These are phyloP conservation scores for Penicillium sp. DNA, from an alignment of 2,329 filamentous ascomycete genomes.

Conservation along the genomic window DNA sequence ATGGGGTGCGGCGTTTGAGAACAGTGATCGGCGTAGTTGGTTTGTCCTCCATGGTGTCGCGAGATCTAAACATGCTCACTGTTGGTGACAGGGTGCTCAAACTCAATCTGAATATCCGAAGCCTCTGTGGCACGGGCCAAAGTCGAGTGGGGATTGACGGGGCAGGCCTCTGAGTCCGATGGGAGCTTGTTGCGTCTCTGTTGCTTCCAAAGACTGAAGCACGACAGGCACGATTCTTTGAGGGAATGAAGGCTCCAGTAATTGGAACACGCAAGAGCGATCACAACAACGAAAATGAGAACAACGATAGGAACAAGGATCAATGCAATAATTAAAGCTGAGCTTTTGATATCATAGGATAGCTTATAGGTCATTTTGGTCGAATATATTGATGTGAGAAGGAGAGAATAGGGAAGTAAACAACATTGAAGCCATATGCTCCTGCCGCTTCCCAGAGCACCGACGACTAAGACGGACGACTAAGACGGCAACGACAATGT, in stretches of 20 bases:
- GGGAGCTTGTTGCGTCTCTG: conserved; percentile 27
- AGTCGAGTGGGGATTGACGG: conserved; percentile 11
- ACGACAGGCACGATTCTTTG: conserved; percentile 13
- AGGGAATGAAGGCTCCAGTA: conserved; percentile 30
- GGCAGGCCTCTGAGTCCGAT: conserved; percentile 34
- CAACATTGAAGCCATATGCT: not conserved
- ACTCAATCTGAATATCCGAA: conserved; percentile 28
- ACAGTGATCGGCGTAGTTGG: conserved; percentile 52
- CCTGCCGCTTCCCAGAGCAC: not conserved
- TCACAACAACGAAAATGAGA: conserved; percentile 38
- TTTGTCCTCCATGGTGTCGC: conserved; percentile 23
- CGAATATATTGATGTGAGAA: not conserved
- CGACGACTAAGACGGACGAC: not conserved
- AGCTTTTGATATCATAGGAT: conserved; percentile 34
- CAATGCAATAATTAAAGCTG: conserved; percentile 44
- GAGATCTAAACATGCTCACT: conserved; percentile 26
- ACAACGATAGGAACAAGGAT: conserved; percentile 50
- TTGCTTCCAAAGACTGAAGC: conserved; percentile 23
- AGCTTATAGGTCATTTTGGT: conserved; percentile 31
- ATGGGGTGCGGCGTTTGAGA: conserved; percentile 38
- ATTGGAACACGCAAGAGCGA: conserved; percentile 41
- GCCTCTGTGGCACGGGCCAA: conserved; percentile 31
- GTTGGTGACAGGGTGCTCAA: conserved; percentile 22
- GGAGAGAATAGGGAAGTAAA: not conserved
- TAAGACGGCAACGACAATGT: not conserved